A percentile compares a stretch with the other conserved stretches of the same genome.
Evolutionary conservation across 345 rosid genomes (phyloP).

Genomic region (Gossypium raimondii): DNA sequence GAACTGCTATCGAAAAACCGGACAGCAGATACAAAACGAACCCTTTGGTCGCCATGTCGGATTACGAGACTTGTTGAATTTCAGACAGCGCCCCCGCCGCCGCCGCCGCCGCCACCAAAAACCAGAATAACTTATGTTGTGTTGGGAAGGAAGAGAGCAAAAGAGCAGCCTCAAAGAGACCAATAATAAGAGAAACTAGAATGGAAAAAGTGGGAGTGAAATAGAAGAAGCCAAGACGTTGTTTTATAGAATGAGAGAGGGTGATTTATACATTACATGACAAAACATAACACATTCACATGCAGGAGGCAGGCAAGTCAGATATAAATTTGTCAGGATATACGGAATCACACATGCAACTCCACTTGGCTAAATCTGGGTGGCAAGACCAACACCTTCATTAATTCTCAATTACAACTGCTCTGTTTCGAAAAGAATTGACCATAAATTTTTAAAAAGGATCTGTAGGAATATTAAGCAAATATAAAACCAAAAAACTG

Average conservation of each 20-base stretch:
- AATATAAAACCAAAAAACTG: background rate
- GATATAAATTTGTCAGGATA: background rate
- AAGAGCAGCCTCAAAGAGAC: too few relatives aligned
- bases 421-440: too few relatives aligned
- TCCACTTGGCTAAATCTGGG: background rate
- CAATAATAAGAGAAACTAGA: too few relatives aligned
- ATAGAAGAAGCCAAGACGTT: background rate
- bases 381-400: background rate
- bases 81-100: background rate
- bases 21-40: slow-evolving; percentile 53
- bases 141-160: too few relatives aligned
- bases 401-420: background rate
- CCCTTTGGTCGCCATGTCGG: slow-evolving; percentile 47
- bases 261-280: too few relatives aligned
- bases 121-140: background rate
- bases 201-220: too few relatives aligned
- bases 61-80: background rate
- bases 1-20: slow-evolving; percentile 56
- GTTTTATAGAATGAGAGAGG: background rate
- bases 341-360: background rate
- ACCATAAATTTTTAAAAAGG: background rate
- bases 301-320: background rate
- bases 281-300: background rate
- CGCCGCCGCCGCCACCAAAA: background rate
- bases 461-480: background rate